phyloP scores from a whole-genome alignment of 192 early-diverging fungal species.

The Chytriomyces sp. region DNA sequence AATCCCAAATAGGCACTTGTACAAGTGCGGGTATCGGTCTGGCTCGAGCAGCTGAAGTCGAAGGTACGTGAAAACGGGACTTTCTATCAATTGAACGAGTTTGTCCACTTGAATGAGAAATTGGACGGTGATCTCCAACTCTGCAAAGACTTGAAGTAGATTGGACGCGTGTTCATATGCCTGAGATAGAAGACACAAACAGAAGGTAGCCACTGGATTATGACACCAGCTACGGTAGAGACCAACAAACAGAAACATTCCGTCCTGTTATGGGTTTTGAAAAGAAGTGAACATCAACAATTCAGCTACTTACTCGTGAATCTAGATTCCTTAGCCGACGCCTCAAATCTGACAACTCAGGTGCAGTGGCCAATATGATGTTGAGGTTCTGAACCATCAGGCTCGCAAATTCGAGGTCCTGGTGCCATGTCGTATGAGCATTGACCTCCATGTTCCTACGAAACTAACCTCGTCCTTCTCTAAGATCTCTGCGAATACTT shows the following conservation, averaged over 20 bases:
- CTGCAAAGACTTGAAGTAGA: slow-evolving; percentile 82
- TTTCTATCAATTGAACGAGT: slow-evolving; percentile 95
- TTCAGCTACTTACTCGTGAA: slow-evolving; percentile 43
- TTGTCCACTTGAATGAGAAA: slow-evolving; percentile 97
- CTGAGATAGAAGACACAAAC: slow-evolving; percentile 94
- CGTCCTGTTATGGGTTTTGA: slow-evolving; percentile 54
- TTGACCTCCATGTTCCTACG: neutral
- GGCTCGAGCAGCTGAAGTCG: slow-evolving; percentile 94
- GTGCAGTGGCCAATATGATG: slow-evolving; percentile 92
- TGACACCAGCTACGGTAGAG: slow-evolving; percentile 97
- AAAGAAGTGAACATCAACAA: neutral
- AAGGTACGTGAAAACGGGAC: slow-evolving; percentile 95
- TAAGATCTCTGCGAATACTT: slow-evolving; percentile 83
- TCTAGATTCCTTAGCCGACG: slow-evolving; percentile 79
- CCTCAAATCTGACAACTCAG: slow-evolving; percentile 83
- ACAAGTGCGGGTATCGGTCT: slow-evolving; percentile 81
- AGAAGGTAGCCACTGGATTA: slow-evolving; percentile 92
- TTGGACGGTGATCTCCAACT: slow-evolving; percentile 92
- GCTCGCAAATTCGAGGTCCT: slow-evolving; percentile 92
- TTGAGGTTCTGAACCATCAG: slow-evolving; percentile 98
- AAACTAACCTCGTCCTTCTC: slow-evolving; percentile 71
- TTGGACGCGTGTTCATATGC: slow-evolving; percentile 86
- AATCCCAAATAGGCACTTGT: slow-evolving; percentile 92
- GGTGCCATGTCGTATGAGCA: neutral
- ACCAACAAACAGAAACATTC: slow-evolving; percentile 77